Percentiles rank a stretch among this genome's conserved stretches.
These are phyloP conservation scores for Pseudoscleropodium purum DNA, from an alignment of 225 moss, liverwort and hornwort species.

Conservation along the genomic window DNA sequence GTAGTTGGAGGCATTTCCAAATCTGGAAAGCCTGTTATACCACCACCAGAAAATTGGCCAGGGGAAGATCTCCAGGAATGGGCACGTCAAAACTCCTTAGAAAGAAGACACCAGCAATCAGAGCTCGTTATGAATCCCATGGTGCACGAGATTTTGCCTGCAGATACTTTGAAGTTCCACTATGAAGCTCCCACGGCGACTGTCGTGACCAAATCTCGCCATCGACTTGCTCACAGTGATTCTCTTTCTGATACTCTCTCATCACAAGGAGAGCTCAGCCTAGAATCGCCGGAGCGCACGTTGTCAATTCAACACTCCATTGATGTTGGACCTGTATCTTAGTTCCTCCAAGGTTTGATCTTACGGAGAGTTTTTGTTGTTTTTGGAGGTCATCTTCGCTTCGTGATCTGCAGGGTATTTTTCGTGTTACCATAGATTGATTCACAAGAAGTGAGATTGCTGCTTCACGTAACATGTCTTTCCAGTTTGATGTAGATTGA, in stretches of 20 bases:
- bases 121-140: constrained; percentile 1
- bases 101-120: neutral
- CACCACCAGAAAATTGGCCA: constrained; percentile 18
- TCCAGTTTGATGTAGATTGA: constrained; percentile 4
- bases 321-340: constrained; percentile 1
- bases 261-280: neutral
- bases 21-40: neutral
- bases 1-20: neutral
- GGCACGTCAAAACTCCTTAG: constrained; percentile 35
- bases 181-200: neutral
- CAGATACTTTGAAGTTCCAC: neutral
- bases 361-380: neutral
- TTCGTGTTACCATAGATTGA: neutral
- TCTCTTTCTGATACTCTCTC: neutral
- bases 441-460: neutral
- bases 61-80: constrained; percentile 32
- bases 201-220: neutral
- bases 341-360: neutral
- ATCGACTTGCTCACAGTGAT: neutral
- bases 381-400: neutral
- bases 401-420: neutral
- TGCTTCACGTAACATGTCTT: constrained; percentile 11
- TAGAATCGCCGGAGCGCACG: neutral
- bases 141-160: neutral
- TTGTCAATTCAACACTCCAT: constrained; percentile 11